These are phyloP conservation scores for Psilocybe sp. DNA, from an alignment of 768 basidiomycete genomes.

Conservation along the genomic window DNA sequence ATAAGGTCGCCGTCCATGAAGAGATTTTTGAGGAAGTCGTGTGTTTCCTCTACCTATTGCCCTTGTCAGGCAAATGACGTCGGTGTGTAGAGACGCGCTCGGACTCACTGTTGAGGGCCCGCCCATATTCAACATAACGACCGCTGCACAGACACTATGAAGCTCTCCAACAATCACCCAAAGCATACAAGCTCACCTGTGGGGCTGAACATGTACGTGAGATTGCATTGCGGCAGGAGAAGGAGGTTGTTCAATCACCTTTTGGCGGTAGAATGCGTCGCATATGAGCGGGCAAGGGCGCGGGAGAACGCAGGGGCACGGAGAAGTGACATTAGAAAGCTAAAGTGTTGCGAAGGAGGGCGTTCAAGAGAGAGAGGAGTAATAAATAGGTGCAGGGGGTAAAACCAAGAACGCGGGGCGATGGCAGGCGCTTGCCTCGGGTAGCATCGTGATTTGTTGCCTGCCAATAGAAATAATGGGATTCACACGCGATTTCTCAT, in stretches of 20 bases:
- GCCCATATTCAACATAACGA: slow-evolving; percentile 99
- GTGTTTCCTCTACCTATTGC: slow-evolving; percentile 81
- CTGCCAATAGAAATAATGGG: slow-evolving; percentile 12
- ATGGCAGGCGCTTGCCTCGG: not conserved
- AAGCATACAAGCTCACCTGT: slow-evolving; percentile 44
- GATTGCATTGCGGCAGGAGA: slow-evolving; percentile 2
- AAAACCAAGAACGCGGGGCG: slow-evolving; percentile 1
- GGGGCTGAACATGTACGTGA: slow-evolving; percentile 39
- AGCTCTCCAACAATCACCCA: slow-evolving; percentile 7
- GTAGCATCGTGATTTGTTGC: slow-evolving; percentile 4
- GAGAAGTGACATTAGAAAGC: slow-evolving; percentile 17
- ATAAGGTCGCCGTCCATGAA: slow-evolving; percentile 94
- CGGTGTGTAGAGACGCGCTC: slow-evolving; percentile 1
- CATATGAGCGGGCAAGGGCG: slow-evolving; percentile 22
- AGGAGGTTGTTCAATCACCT: slow-evolving; percentile 21
- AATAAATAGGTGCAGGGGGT: slow-evolving; percentile 8
- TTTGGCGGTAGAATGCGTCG: slow-evolving; percentile 19
- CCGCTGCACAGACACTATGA: slow-evolving; percentile 40
- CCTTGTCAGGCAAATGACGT: slow-evolving; percentile 6
- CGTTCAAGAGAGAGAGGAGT: slow-evolving; percentile 5
- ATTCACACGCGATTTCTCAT: slow-evolving; percentile 9
- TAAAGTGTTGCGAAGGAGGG: slow-evolving; percentile 6
- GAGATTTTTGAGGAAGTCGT: slow-evolving; percentile 88
- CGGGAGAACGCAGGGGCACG: slow-evolving; percentile 12
- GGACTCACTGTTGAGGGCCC: slow-evolving; percentile 83